Conservation (phyloP, 2,329 filamentous ascomycete species). For the Neofusicoccum sp. region DNA sequence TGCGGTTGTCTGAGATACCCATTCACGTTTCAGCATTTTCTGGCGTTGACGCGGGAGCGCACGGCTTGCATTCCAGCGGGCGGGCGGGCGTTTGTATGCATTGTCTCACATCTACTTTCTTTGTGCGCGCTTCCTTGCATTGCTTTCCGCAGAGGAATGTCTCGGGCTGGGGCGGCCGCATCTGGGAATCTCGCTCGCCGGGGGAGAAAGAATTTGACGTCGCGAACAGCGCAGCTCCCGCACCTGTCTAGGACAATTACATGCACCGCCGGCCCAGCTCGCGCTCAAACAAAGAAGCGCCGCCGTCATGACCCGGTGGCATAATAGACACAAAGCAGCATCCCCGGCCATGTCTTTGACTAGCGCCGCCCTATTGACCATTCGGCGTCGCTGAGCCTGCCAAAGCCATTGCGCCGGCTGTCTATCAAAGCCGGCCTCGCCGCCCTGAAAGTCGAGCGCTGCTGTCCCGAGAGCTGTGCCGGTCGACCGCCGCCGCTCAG, state of each 20-base stretch:
- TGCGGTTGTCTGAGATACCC: slow-evolving; percentile 18
- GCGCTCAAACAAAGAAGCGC: slow-evolving; percentile 27
- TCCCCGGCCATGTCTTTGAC: slow-evolving; percentile 16
- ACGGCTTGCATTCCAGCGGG: slow-evolving; percentile 15
- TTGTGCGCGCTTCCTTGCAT: slow-evolving; percentile 38
- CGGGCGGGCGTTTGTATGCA: slow-evolving; percentile 18
- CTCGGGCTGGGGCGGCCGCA: slow-evolving; percentile 33
- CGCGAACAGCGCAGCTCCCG: slow-evolving; percentile 29
- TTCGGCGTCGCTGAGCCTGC: slow-evolving; percentile 1
- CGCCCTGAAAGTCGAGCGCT: not conserved
- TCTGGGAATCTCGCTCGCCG: slow-evolving; percentile 25
- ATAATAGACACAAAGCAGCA: slow-evolving; percentile 37
- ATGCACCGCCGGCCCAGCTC: slow-evolving; percentile 28
- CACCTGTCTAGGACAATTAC: slow-evolving; percentile 37
- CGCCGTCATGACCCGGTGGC: slow-evolving; percentile 22
- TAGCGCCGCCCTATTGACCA: slow-evolving; percentile 18
- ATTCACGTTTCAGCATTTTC: slow-evolving; percentile 19
- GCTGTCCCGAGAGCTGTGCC: not conserved
- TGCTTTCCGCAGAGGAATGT: slow-evolving; percentile 30
- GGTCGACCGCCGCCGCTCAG: not conserved
- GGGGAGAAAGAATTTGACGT: slow-evolving; percentile 19
- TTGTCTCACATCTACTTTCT: slow-evolving; percentile 19
- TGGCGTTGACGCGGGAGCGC: slow-evolving; percentile 16
- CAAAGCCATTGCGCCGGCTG: not conserved
- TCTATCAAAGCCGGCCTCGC: slow-evolving; percentile 14